Evolutionary conservation across 129 eudicot genomes (phyloP), one percentile per base, ranked within the genome.

Genomic region (Helianthus tuberosus): DNA sequence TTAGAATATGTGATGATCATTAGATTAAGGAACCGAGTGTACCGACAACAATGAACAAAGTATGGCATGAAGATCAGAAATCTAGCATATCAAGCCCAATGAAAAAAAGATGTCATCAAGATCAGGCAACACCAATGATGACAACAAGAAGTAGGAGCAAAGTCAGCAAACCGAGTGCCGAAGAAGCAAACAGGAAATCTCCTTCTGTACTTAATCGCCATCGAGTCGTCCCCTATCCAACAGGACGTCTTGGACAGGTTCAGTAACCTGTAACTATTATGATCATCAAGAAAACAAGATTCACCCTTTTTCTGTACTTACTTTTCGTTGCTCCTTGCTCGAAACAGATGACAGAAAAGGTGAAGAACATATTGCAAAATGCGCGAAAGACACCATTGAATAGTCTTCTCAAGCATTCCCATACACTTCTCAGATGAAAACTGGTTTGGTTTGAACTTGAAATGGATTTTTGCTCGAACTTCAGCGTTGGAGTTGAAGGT

Each of bases 341-440:
- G 63, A 74, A 44, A 75, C 86, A 92, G 95, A 79, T 89, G 91
- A 93, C 97, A 12, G 91, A 90, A 73, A 79, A 86, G 50, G 87
- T 89, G 87, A 93, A 79, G 84, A 84, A 74, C 66, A 65, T 90
- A 14, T 13, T 86, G 61, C 80, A 76, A 20, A 85, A 80, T 66
- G 92, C 86, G 39, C 86, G 76, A 60, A 81, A 64, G n/a, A 84
- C 77, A 71, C 86, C 92, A 48, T 69, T 92, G 58, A 83, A 69
- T 79, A 80, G 54, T 67, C 70, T 93, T 38, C 81, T 93, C 38
- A 93, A 77, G 84, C 96, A 84, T 77, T 87, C 98, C 3, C 94
- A 87, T 55, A 84, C 89, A 17, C 74, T 93, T 50, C 82, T 93
- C 38, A 77, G 96, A 77, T 93, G 83, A 88, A 58, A 17, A 32